These are phyloP conservation scores for Chondrostereum purpureum DNA, from an alignment of 1,284 basidiomycete species.

Conservation along the genomic window DNA sequence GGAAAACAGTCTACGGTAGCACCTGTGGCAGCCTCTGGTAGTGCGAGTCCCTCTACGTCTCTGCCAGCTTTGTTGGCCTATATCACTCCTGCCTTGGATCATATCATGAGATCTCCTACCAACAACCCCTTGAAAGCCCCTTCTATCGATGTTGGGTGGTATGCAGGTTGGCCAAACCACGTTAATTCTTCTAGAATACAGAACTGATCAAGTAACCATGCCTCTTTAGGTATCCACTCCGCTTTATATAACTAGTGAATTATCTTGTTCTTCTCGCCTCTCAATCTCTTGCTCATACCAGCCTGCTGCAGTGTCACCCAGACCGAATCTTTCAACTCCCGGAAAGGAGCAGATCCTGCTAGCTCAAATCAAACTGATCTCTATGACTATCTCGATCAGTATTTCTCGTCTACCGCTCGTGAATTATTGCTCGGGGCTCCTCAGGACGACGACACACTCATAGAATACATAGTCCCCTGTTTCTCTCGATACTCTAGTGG, in stretches of 20 bases:
- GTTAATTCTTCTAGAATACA: neutral
- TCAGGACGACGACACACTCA: conserved; percentile 55
- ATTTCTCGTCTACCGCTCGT: conserved; percentile 27
- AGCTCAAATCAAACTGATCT: conserved; percentile 52
- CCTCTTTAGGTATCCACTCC: conserved; percentile 71
- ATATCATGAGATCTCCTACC: conserved; percentile 64
- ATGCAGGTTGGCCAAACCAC: neutral
- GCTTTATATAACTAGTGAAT: conserved; percentile 68
- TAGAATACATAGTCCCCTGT: conserved; percentile 62
- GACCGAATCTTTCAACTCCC: conserved; percentile 36
- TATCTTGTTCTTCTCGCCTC: conserved; percentile 8
- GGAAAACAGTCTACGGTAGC: neutral
- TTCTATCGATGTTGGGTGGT: conserved; percentile 53
- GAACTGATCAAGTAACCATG: neutral
- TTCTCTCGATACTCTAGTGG: conserved; percentile 65
- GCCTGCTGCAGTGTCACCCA: conserved; percentile 45
- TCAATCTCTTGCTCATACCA: conserved; percentile 9
- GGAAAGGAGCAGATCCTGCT: conserved; percentile 11
- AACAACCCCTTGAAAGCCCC: conserved; percentile 55
- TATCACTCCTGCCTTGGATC: conserved; percentile 64
- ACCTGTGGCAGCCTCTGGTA: conserved; percentile 39
- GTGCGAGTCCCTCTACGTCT: conserved; percentile 67
- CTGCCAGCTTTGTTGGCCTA: conserved; percentile 67
- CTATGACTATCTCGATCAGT: conserved; percentile 60
- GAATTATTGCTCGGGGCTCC: conserved; percentile 59